Evolutionary conservation across 1,284 basidiomycete species (phyloP).

Genomic region (Leccinum fuscescens): DNA sequence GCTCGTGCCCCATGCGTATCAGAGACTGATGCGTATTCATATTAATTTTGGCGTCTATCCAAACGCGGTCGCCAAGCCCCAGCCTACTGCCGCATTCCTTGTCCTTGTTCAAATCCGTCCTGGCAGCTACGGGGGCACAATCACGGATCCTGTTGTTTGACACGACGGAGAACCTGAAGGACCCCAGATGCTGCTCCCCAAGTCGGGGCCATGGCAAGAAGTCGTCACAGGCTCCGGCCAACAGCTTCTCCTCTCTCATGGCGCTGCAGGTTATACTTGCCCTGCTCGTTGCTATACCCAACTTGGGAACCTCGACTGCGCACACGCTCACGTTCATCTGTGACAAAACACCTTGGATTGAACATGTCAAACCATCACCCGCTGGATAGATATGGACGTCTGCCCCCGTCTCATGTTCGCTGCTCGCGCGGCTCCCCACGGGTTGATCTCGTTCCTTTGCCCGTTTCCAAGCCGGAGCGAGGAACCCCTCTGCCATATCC

Average conservation of each 20-base stretch:
- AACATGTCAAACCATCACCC: constrained; percentile 10
- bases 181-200: constrained; percentile 16
- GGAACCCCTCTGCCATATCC: constrained; percentile 14
- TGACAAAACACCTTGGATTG: constrained; percentile 15
- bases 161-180: constrained; percentile 9
- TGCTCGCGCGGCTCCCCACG: constrained; percentile 21
- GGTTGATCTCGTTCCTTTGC: constrained; percentile 21
- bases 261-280: constrained; percentile 21
- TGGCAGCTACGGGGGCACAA: constrained; percentile 21
- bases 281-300: constrained; percentile 23
- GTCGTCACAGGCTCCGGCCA: not conserved
- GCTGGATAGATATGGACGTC: constrained; percentile 10
- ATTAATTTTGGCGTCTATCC: constrained; percentile 9
- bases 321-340: constrained; percentile 26
- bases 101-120: constrained; percentile 18
- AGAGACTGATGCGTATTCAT: constrained; percentile 9
- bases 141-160: not conserved
- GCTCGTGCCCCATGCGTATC: constrained; percentile 7
- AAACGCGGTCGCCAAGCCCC: constrained; percentile 27
- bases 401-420: not conserved
- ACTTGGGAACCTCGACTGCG: constrained; percentile 16
- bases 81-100: constrained; percentile 25
- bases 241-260: constrained; percentile 25
- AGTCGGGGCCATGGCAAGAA: not conserved
- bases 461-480: constrained; percentile 19